Evolutionary conservation across 2,329 filamentous ascomycete species (phyloP).

Genomic region (Drechslerella coelobrocha): DNA sequence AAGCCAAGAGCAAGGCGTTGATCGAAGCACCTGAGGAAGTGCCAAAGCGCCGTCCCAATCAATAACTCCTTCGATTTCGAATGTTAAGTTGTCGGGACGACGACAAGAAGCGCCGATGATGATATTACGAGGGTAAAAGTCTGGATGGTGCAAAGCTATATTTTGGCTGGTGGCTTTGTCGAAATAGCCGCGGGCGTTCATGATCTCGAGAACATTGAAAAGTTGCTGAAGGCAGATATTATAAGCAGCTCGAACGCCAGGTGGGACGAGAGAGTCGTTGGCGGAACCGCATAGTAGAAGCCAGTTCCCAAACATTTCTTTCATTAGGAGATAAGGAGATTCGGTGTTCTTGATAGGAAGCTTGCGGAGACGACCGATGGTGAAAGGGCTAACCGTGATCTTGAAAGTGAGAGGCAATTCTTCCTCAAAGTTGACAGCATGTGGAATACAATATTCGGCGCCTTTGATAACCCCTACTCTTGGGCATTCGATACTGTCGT

Average conservation of each 20-base stretch:
- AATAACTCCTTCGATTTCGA: slow-evolving; percentile 38
- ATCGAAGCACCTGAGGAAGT: slow-evolving; percentile 39
- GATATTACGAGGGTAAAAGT: slow-evolving; percentile 45
- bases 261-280: neutral
- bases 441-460: slow-evolving; percentile 1
- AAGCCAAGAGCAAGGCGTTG: slow-evolving; percentile 35
- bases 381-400: slow-evolving; percentile 1
- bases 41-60: slow-evolving; percentile 33
- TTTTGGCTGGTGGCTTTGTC: slow-evolving; percentile 6
- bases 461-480: slow-evolving; percentile 14
- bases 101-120: slow-evolving; percentile 32
- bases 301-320: slow-evolving; percentile 33
- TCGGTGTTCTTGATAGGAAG: slow-evolving; percentile 14
- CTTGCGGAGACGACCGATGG: slow-evolving; percentile 18
- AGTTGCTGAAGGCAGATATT: slow-evolving; percentile 19
- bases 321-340: slow-evolving; percentile 23
- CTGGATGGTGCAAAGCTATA: slow-evolving; percentile 38
- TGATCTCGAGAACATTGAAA: slow-evolving; percentile 21
- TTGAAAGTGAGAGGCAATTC: slow-evolving; percentile 15
- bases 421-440: slow-evolving; percentile 3
- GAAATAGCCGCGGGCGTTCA: slow-evolving; percentile 34
- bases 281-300: neutral
- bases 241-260: slow-evolving; percentile 1
- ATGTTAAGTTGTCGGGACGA: slow-evolving; percentile 31
- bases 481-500: slow-evolving; percentile 8